Percentiles rank a stretch among this genome's conserved stretches.
Evolutionary conservation across 345 rosid genomes (phyloP).

Genomic region (Viola odorata): DNA sequence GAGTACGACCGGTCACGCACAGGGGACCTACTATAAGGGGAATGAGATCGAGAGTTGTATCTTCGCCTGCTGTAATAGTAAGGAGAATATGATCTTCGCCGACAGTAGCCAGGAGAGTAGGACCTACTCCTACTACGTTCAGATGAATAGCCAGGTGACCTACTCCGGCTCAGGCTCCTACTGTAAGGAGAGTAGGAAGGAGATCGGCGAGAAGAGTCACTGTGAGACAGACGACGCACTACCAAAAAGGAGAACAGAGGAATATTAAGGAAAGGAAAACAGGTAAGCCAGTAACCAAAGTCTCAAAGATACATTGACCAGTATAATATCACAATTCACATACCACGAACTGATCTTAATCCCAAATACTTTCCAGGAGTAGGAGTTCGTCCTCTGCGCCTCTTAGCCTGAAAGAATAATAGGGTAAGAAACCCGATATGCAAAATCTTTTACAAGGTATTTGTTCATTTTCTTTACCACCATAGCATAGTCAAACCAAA

Average conservation of each 20-base stretch:
- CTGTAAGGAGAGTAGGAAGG: slow-evolving; percentile 45
- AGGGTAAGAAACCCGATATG: not conserved
- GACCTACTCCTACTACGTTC: slow-evolving; percentile 60
- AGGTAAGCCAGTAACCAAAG: no score
- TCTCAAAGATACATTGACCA: no score
- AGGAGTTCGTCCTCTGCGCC: slow-evolving; percentile 85
- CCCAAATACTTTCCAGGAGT: slow-evolving; percentile 96
- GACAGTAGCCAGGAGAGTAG: slow-evolving; percentile 19
- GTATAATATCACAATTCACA: not conserved
- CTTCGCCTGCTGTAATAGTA: slow-evolving; percentile 11
- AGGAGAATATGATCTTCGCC: slow-evolving; percentile 37
- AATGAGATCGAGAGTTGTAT: slow-evolving; percentile 34
- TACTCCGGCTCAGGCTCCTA: slow-evolving; percentile 22
- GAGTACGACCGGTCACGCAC: slow-evolving; percentile 41
- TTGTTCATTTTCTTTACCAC: no score
- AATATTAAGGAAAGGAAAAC: no score
- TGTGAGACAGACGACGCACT: slow-evolving; percentile 40
- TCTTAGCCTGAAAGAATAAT: slow-evolving; percentile 52
- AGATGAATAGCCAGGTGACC: slow-evolving; percentile 47
- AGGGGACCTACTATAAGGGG: slow-evolving; percentile 49
- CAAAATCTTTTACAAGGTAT: not conserved
- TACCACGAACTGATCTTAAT: slow-evolving; percentile 57
- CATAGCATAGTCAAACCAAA: no score
- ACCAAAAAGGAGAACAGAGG: not conserved
- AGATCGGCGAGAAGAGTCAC: slow-evolving; percentile 42